Evolutionary conservation across 2,329 filamentous ascomycete genomes (phyloP).

Genomic region (Sporothrix brunneoviolacea): DNA sequence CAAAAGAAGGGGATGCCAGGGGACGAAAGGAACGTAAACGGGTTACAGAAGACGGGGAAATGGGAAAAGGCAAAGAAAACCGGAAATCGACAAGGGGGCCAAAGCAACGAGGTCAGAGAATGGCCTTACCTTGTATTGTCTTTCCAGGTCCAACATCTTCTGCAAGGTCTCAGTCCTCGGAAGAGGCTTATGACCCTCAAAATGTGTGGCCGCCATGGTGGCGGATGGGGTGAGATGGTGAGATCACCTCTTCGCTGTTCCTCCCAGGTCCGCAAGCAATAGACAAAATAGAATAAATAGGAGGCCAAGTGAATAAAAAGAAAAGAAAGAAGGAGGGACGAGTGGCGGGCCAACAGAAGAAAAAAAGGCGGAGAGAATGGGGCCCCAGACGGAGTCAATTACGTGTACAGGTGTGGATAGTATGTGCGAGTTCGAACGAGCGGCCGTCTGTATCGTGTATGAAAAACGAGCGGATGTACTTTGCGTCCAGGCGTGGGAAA

Average conservation of each 20-base stretch:
- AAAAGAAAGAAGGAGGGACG: neutral
- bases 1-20: slow-evolving; percentile 14
- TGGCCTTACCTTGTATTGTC: slow-evolving; percentile 47
- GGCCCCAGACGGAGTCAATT: slow-evolving; percentile 5
- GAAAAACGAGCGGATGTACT: neutral
- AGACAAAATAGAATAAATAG: slow-evolving; percentile 1
- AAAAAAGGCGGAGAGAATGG: neutral
- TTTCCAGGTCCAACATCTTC: slow-evolving; percentile 54
- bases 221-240: neutral
- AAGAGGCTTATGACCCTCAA: slow-evolving; percentile 7
- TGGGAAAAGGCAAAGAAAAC: slow-evolving; percentile 1
- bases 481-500: neutral
- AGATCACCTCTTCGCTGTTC: neutral
- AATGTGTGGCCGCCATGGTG: slow-evolving; percentile 14
- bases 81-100: neutral
- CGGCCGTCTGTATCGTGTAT: neutral
- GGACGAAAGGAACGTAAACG: too few relatives aligned
- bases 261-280: neutral
- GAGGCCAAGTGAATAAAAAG: slow-evolving; percentile 1
- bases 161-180: slow-evolving; percentile 44
- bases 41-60: neutral
- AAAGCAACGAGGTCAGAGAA: neutral
- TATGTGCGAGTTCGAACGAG: slow-evolving; percentile 5
- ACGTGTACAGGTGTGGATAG: slow-evolving; percentile 4
- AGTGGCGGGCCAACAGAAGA: slow-evolving; percentile 1